Base-by-base conservation (phyloP, 768 basidiomycete genomes). In the Phaffia australis region DNA sequence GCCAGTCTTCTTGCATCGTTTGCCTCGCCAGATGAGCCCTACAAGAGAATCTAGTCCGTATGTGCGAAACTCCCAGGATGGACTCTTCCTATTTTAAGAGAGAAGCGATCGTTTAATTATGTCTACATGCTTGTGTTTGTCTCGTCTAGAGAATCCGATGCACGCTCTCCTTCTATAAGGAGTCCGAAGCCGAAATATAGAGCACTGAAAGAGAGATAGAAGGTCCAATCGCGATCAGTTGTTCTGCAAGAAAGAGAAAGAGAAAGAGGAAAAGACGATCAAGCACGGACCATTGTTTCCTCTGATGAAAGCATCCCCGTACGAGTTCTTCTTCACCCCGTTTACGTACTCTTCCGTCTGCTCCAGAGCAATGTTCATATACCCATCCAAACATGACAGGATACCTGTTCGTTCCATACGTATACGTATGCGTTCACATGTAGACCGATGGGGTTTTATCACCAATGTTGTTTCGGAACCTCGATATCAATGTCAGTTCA, bases 361-460 rank as follows among this genome's bases (percentile, higher is more conserved):
- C 77, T 99, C 95, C 47, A 98, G 78, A 18, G 91, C 95, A 59
- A 98, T 94, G 78, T 98, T 98, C 95, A 99, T 98, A 77, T 95
- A 98, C 0, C 93, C 93, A 77, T 98, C 95, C 27, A 98, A 81
- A 73, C 95, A 98, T 3, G 91, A 93, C 18, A 99, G 79, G 3
- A 92, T 81, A 23, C 94, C 94, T 98, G 68, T 6, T 16, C 23
- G 46, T 14, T n/a, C 3, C 15, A 19, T 23, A 42, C 21, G 21
- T 23, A 6, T 5, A 42, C 21, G 32, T 60, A 21, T 42, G 59
- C 7, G 35, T 46, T 4, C 3, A 6, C n/a, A 14, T 60, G 18
- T 18, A 56, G 0, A 19, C 4, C 35, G 11, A n/a, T n/a, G n/a
- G n/a, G 35, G 11, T 42, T 42, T 42, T 42, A 42, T 42, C 35